Evolutionary conservation across 2,329 filamentous ascomycete species (phyloP).

Genomic region (Alternaria triticina): DNA sequence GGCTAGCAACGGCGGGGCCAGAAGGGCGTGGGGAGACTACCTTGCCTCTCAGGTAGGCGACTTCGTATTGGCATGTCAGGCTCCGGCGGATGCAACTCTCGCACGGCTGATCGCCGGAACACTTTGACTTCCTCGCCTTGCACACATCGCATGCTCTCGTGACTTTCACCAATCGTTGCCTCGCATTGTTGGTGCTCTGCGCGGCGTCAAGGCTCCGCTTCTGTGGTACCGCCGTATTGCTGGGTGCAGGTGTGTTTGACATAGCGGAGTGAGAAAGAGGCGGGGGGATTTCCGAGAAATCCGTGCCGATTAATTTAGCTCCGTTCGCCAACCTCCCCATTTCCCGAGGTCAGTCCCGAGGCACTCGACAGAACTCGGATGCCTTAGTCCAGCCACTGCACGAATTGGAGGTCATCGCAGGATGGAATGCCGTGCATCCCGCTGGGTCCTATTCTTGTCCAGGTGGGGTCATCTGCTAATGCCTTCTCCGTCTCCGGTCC

Average conservation of each 20-base stretch:
- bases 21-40: constrained; percentile 25
- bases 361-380: not conserved
- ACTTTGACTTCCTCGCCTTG: constrained; percentile 40
- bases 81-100: constrained; percentile 25
- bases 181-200: not conserved
- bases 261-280: not conserved
- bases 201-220: constrained; percentile 13
- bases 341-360: not conserved
- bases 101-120: constrained; percentile 37
- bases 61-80: constrained; percentile 31
- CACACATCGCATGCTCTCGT: constrained; percentile 40
- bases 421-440: not conserved
- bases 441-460: not conserved
- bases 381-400: not conserved
- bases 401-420: not conserved
- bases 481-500: not conserved
- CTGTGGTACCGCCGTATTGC: constrained; percentile 11
- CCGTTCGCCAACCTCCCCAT: not conserved
- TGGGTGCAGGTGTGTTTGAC: not conserved
- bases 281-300: not conserved
- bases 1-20: not conserved
- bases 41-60: constrained; percentile 34
- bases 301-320: not conserved
- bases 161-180: constrained; percentile 30
- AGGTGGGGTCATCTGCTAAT: not conserved